phyloP scores from a whole-genome alignment of 208 protist species.

The Leishmania mexicana region DNA sequence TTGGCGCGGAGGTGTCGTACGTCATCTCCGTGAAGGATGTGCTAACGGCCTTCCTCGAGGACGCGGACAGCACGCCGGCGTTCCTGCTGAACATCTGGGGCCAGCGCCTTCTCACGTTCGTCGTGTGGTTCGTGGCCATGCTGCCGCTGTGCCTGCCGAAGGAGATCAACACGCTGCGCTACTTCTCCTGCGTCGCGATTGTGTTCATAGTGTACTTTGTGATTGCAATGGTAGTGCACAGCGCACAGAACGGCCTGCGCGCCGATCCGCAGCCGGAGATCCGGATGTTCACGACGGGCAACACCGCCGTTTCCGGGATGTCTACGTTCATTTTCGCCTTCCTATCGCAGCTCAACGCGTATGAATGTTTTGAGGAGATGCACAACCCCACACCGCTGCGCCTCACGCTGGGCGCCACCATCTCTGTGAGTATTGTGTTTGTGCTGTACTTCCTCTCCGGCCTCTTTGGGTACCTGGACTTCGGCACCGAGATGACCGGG shows the following conservation, averaged over 20 bases:
- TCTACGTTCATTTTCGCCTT: constrained; percentile 78
- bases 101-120: constrained; percentile 46
- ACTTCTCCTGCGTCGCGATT: constrained; percentile 63
- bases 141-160: constrained; percentile 77
- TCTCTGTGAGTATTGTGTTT: constrained; percentile 54
- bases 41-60: constrained; percentile 49
- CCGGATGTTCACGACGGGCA: constrained; percentile 50
- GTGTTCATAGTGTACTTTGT: constrained; percentile 80
- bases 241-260: constrained; percentile 35
- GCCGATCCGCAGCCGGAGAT: constrained; percentile 43
- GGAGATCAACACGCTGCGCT: constrained; percentile 84
- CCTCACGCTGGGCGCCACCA: constrained; percentile 49
- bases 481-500: constrained; percentile 42
- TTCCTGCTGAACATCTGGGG: constrained; percentile 37
- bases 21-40: constrained; percentile 76
- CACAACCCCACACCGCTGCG: constrained; percentile 44
- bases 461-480: constrained; percentile 84
- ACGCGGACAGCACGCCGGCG: constrained; percentile 28
- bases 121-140: constrained; percentile 65
- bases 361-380: constrained; percentile 69
- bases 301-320: constrained; percentile 54
- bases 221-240: constrained; percentile 64
- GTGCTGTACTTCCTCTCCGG: constrained; percentile 76
- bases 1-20: constrained; percentile 73
- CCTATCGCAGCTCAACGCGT: constrained; percentile 73